Evolutionary conservation across 139 green algal species (phyloP).

Genomic region (Ettlia oleoabundans): DNA sequence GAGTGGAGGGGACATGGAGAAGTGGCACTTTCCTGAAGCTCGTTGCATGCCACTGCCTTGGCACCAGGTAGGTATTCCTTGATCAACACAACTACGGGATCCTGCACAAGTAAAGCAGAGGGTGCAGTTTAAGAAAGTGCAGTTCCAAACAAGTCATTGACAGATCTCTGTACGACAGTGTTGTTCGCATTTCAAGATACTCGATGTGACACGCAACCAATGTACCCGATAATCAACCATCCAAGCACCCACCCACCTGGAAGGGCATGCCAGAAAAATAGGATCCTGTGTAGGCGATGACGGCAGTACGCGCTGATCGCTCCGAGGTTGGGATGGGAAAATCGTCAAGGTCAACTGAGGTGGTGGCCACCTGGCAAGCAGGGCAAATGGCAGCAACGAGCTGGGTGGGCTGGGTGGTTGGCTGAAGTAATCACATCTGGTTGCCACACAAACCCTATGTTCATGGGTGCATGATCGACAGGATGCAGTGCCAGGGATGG

Average conservation of each 20-base stretch:
- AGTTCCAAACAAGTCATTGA: no score
- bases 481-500: no score
- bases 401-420: neutral
- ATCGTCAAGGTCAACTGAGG: slow-evolving; percentile 18
- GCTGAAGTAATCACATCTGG: neutral
- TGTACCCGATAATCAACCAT: neutral
- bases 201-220: neutral
- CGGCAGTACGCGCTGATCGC: slow-evolving; percentile 46
- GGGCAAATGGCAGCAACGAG: neutral
- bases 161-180: no score
- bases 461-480: no score
- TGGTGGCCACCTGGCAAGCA: slow-evolving; percentile 31
- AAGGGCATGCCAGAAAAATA: slow-evolving; percentile 70
- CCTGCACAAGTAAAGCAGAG: slow-evolving; percentile 18
- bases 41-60: slow-evolving; percentile 69
- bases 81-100: slow-evolving; percentile 59
- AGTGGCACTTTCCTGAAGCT: slow-evolving; percentile 74
- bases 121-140: neutral
- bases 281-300: slow-evolving; percentile 70
- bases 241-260: slow-evolving; percentile 27
- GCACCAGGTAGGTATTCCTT: slow-evolving; percentile 79
- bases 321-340: slow-evolving; percentile 11
- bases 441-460: no score
- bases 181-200: neutral
- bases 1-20: no score